Conservation (phyloP, 2,329 filamentous ascomycete genomes). For the Monosporascus ibericus region DNA sequence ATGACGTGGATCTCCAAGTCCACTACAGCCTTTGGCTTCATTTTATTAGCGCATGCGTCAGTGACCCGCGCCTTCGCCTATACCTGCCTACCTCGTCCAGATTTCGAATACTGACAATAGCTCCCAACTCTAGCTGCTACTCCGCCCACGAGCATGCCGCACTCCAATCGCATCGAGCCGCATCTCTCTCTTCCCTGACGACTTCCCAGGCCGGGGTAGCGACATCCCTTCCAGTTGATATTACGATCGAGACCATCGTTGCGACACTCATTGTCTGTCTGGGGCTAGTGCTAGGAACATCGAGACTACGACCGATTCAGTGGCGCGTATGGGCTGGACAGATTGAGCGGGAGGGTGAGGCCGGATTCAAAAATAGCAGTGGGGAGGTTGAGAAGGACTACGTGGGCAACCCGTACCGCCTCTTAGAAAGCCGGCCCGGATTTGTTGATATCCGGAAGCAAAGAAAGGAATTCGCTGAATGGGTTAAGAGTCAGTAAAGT, state of each 20-base stretch:
- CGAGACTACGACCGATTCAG: slow-evolving; percentile 76
- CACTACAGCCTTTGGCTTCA: slow-evolving; percentile 66
- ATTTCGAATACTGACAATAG: slow-evolving; percentile 8
- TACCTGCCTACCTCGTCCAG: background rate
- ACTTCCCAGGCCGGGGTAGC: slow-evolving; percentile 34
- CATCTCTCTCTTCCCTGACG: slow-evolving; percentile 39
- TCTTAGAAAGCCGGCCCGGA: slow-evolving; percentile 72
- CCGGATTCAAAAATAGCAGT: slow-evolving; percentile 48
- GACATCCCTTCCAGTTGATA: slow-evolving; percentile 69
- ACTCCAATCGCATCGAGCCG: slow-evolving; percentile 53
- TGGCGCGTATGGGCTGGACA: slow-evolving; percentile 78
- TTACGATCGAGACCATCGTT: slow-evolving; percentile 77
- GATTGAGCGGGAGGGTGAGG: slow-evolving; percentile 69
- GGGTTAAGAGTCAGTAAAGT: slow-evolving; percentile 46
- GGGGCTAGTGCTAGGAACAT: slow-evolving; percentile 73
- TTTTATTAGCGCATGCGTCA: slow-evolving; percentile 85
- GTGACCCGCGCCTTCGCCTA: slow-evolving; percentile 24
- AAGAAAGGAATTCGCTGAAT: slow-evolving; percentile 71
- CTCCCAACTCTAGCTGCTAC: slow-evolving; percentile 64
- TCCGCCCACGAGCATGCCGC: slow-evolving; percentile 89
- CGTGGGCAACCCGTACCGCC: slow-evolving; percentile 71
- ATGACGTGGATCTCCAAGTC: slow-evolving; percentile 70
- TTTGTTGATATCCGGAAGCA: slow-evolving; percentile 86
- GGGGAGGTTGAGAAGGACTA: slow-evolving; percentile 66
- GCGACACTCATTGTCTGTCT: slow-evolving; percentile 75